phyloP scores from a whole-genome alignment of 2,329 filamentous ascomycete genomes.

The Sporothrix luriei region DNA sequence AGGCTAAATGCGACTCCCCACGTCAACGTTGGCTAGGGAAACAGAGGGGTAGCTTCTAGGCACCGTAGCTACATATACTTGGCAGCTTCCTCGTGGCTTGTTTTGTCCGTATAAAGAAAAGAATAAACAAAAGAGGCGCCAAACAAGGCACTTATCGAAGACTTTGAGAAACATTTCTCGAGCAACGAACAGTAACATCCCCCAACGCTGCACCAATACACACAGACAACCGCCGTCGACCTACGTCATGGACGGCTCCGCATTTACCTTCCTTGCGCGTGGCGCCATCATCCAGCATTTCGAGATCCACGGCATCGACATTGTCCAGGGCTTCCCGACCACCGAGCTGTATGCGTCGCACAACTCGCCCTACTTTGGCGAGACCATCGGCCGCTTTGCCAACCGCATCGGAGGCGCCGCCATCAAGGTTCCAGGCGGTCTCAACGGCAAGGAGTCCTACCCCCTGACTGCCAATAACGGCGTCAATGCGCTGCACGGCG shows the following conservation, averaged over 20 bases:
- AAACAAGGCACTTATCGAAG: neutral
- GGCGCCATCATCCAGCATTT: conserved; percentile 83
- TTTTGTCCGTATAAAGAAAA: neutral
- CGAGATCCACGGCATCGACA: conserved; percentile 75
- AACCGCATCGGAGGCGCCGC: conserved; percentile 77
- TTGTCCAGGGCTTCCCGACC: conserved; percentile 82
- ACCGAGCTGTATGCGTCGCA: conserved; percentile 73
- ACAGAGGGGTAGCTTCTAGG: conserved; percentile 25
- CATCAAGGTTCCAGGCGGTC: conserved; percentile 55
- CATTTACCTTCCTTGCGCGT: conserved; percentile 69
- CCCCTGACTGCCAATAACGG: conserved; percentile 74
- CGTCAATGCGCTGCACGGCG: conserved; percentile 74
- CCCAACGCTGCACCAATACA: neutral
- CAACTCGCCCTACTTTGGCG: conserved; percentile 83
- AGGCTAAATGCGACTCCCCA: conserved; percentile 25
- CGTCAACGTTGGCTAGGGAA: conserved; percentile 13
- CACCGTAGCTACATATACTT: conserved; percentile 21
- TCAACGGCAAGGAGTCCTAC: conserved; percentile 72
- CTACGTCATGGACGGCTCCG: conserved; percentile 50
- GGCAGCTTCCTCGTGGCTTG: conserved; percentile 6
- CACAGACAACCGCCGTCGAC: neutral
- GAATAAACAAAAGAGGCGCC: neutral
- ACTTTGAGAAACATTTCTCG: neutral
- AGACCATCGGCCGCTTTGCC: conserved; percentile 83
- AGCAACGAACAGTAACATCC: conserved; percentile 31